These are phyloP conservation scores for Macadamia tetraphylla DNA, from an alignment of 164 flowering plant genomes.

Conservation along the genomic window DNA sequence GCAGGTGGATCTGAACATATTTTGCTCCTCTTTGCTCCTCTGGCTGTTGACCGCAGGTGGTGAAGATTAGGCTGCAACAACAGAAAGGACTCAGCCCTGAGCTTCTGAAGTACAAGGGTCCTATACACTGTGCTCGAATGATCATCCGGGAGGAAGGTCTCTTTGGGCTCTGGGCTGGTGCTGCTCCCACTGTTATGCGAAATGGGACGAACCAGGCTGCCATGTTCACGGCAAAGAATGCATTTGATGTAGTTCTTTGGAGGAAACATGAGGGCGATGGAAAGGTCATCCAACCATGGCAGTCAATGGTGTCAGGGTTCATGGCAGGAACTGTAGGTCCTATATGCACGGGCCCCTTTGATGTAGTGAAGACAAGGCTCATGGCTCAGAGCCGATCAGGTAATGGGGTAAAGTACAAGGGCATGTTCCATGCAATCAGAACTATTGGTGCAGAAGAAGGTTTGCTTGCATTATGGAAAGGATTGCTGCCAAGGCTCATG, in stretches of 20 bases:
- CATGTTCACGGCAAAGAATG: constrained; percentile 93
- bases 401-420: constrained; percentile 68
- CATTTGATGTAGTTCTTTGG: constrained; percentile 76
- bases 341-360: constrained; percentile 93
- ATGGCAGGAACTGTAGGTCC: constrained; percentile 98
- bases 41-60: constrained; percentile 57
- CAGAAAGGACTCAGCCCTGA: constrained; percentile 80
- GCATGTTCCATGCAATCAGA: constrained; percentile 86
- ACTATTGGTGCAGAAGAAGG: constrained; percentile 92
- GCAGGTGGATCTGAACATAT: no score
- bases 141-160: constrained; percentile 89
- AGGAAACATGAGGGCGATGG: constrained; percentile 96
- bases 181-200: constrained; percentile 95
- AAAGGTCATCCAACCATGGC: constrained; percentile 81
- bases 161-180: constrained; percentile 94
- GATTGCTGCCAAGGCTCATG: constrained; percentile 92
- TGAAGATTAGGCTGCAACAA: constrained; percentile 92
- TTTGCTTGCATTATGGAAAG: constrained; percentile 83
- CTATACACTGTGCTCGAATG: constrained; percentile 80
- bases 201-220: constrained; percentile 98
- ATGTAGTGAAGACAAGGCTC: constrained; percentile 92
- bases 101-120: constrained; percentile 91
- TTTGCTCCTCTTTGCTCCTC: neutral
- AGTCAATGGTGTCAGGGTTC: constrained; percentile 97
- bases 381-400: constrained; percentile 82